Evolutionary conservation across 345 rosid species (phyloP).

Genomic region (Hibiscus mutabilis): DNA sequence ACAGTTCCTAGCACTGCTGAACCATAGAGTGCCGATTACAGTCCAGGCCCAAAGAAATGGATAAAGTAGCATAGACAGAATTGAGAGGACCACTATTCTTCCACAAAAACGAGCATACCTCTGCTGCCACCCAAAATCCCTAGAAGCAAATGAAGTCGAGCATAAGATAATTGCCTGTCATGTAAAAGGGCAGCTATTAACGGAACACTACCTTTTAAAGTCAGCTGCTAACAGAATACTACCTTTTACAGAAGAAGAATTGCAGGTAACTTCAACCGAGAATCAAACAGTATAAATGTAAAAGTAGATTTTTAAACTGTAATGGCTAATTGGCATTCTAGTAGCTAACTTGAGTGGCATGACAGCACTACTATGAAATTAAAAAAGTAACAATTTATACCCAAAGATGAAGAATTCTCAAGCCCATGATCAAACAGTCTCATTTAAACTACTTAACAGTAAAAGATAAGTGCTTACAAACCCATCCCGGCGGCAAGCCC

Average conservation of each 20-base stretch:
- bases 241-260: background rate
- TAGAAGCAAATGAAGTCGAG: conserved; percentile 18
- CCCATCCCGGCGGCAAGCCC: conserved; percentile 96
- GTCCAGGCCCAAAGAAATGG: conserved; percentile 3
- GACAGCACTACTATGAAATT: background rate
- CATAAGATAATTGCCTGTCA: background rate
- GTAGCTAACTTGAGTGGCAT: background rate
- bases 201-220: background rate
- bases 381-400: background rate
- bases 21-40: conserved; percentile 84
- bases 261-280: background rate
- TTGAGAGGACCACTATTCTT: background rate
- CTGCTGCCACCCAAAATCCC: conserved; percentile 99
- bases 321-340: background rate
- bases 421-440: background rate
- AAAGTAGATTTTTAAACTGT: background rate
- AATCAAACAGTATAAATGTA: background rate
- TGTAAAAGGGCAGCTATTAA: background rate
- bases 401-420: background rate
- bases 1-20: conserved; percentile 60
- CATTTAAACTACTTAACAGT: background rate
- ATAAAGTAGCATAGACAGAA: background rate
- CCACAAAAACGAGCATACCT: conserved; percentile 36
- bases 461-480: conserved; percentile 51
- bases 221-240: background rate